Base-by-base conservation (phyloP, 371 early-diverging fungal genomes). In the Apophysomyces elegans region DNA sequence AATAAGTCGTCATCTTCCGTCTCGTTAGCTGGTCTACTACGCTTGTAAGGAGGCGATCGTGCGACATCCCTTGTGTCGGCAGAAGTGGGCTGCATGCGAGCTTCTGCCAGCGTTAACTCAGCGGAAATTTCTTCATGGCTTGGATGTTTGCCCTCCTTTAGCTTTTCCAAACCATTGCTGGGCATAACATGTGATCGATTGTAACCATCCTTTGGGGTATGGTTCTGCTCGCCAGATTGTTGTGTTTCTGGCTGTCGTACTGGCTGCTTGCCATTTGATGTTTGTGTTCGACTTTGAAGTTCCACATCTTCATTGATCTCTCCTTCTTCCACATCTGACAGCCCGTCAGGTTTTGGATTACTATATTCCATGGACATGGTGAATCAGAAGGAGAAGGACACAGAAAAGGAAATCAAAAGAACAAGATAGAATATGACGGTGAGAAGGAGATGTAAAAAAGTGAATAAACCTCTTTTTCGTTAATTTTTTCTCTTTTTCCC, bases 1-100 rank as follows among this genome's bases (percentile, higher is more conserved):
- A 79, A 79, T 4, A 73, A 73, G 44, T 76, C 80, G 16, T 79
- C 76, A 14, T 75, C 76, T 56, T 54, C 37, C 21, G 54, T 44
- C 37, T 61, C 56, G 56, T 58, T 56, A 21, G 61, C 69, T n/a
- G 56, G 46, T 5, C 69, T 45, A 37, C 57, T 60, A 44, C 69
- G 7, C 63, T 65, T 69, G 11, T 61, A 61, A n/a, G 65, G 63
- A 18, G 54, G 21, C 9, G 54, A 50, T 50, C 54, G 21, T 50
- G 54, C 21, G 21, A 21, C 21, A 16, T 50, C 54, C 21, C 21
- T 21, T 6, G 9, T 5, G 35, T 50, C 54, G 21, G 41, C 41
- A 41, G 41, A 41, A 41, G 41, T 41, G 32, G 2, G 32, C 5
- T 41, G 41, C 8, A 41, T 41, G 11, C 41, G 41, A 41, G 41